These are phyloP conservation scores for Truncatella angustata DNA, from an alignment of 2,329 filamentous ascomycete genomes.

Conservation along the genomic window DNA sequence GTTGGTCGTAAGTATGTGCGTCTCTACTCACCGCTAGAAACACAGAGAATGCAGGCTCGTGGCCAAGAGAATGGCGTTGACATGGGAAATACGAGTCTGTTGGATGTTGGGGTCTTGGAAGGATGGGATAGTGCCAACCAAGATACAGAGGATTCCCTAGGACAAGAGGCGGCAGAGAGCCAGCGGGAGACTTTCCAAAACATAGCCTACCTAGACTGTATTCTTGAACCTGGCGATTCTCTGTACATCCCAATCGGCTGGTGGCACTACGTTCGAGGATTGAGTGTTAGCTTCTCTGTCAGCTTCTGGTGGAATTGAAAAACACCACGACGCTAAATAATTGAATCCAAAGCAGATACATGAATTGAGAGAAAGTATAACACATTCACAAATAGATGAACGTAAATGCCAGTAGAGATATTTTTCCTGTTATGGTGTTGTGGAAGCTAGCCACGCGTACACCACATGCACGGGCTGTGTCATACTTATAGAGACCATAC, in stretches of 20 bases:
- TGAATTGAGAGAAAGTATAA: too few species aligned
- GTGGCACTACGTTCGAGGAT: slow-evolving; percentile 94
- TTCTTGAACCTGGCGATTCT: slow-evolving; percentile 78
- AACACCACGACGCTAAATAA: too few species aligned
- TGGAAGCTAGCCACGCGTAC: too few species aligned
- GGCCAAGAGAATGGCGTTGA: slow-evolving; percentile 69
- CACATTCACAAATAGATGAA: too few species aligned
- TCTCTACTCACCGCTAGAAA: slow-evolving; percentile 71
- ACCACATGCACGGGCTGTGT: too few species aligned
- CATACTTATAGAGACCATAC: too few species aligned
- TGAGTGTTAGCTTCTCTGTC: slow-evolving; percentile 87
- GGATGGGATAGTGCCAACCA: slow-evolving; percentile 47
- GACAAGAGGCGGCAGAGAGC: slow-evolving; percentile 18
- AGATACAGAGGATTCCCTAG: slow-evolving; percentile 5
- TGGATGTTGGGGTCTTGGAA: slow-evolving; percentile 73
- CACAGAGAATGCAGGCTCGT: slow-evolving; percentile 57
- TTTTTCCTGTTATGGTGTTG: too few species aligned
- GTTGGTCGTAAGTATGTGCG: slow-evolving; percentile 91
- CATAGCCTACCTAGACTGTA: slow-evolving; percentile 70
- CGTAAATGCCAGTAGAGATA: too few species aligned
- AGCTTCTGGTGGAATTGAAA: slow-evolving; percentile 88
- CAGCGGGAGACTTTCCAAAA: slow-evolving; percentile 45
- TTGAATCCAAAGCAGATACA: too few species aligned
- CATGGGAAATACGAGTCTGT: slow-evolving; percentile 84
- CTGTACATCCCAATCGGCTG: slow-evolving; percentile 90